Evolutionary conservation across 768 basidiomycete species (phyloP).

Genomic region (Trichaptum fuscoviolaceum): DNA sequence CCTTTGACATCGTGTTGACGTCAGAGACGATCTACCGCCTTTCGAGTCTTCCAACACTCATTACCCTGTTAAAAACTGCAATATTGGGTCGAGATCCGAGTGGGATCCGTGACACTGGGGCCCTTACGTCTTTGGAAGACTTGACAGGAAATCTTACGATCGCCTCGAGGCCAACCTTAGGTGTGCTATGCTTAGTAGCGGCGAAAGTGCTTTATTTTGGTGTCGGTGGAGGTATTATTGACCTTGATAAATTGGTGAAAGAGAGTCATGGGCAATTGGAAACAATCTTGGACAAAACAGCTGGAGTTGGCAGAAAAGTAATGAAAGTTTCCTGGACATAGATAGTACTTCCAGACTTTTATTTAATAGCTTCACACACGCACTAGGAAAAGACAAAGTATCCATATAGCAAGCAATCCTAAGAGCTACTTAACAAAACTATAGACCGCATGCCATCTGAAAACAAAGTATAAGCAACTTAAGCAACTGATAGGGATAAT

Average conservation of each 20-base stretch:
- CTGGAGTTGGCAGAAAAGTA: conserved; percentile 72
- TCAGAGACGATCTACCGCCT: conserved; percentile 90
- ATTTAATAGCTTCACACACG: background rate
- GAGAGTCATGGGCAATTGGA: conserved; percentile 39
- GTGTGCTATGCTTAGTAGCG: conserved; percentile 65
- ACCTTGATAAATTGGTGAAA: conserved; percentile 59
- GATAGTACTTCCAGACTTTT: background rate
- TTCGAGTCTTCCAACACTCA: conserved; percentile 56
- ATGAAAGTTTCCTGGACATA: conserved; percentile 53
- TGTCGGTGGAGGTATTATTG: conserved; percentile 82
- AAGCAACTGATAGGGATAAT: background rate
- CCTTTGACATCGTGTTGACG: conserved; percentile 73
- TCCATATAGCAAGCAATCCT: no score
- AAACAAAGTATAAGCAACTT: background rate
- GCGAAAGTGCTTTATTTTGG: conserved; percentile 94
- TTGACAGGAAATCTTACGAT: background rate
- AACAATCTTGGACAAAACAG: conserved; percentile 57
- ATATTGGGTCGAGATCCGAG: background rate
- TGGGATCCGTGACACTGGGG: background rate
- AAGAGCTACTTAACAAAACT: no score
- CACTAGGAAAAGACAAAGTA: background rate
- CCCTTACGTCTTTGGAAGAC: background rate
- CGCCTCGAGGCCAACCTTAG: background rate
- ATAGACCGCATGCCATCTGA: no score
- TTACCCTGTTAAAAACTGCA: conserved; percentile 30